A percentile compares a stretch with the other conserved stretches of the same genome.
These are phyloP conservation scores for Geotrichum aggregatum DNA, from an alignment of 1,139 yeast genomes.

Conservation along the genomic window DNA sequence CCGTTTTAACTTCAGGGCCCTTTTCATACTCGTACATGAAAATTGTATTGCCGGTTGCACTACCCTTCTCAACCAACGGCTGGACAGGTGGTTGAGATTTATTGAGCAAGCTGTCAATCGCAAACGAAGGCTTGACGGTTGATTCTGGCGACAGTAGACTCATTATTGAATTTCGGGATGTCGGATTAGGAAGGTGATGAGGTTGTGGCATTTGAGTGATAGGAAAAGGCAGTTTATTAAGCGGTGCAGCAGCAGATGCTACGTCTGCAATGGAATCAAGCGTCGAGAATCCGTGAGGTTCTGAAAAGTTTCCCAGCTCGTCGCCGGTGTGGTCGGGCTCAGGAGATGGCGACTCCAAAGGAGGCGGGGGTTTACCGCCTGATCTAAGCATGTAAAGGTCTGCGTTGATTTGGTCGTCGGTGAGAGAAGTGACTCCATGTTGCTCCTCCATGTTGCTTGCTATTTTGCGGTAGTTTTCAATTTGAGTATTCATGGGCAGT, in stretches of 20 bases:
- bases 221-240: neutral
- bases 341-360: slow-evolving; percentile 1
- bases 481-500: slow-evolving; percentile 4
- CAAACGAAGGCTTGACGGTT: neutral
- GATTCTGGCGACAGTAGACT: slow-evolving; percentile 7
- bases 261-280: slow-evolving; percentile 10
- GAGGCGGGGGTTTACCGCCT: slow-evolving; percentile 7
- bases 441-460: slow-evolving; percentile 2
- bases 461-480: slow-evolving; percentile 3
- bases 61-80: neutral
- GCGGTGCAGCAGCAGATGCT: slow-evolving; percentile 3
- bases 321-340: neutral
- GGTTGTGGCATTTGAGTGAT: slow-evolving; percentile 2
- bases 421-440: slow-evolving; percentile 4
- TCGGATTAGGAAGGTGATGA: neutral
- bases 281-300: neutral
- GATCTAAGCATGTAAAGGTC: slow-evolving; percentile 7
- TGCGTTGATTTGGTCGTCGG: slow-evolving; percentile 3
- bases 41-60: neutral
- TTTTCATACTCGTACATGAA: neutral
- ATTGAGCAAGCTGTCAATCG: slow-evolving; percentile 1
- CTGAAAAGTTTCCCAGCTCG: neutral
- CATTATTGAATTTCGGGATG: neutral
- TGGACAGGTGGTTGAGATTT: neutral
- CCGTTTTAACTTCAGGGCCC: neutral